phyloP scores from a whole-genome alignment of 208 protist species.

The Naegleria lovaniensis region DNA sequence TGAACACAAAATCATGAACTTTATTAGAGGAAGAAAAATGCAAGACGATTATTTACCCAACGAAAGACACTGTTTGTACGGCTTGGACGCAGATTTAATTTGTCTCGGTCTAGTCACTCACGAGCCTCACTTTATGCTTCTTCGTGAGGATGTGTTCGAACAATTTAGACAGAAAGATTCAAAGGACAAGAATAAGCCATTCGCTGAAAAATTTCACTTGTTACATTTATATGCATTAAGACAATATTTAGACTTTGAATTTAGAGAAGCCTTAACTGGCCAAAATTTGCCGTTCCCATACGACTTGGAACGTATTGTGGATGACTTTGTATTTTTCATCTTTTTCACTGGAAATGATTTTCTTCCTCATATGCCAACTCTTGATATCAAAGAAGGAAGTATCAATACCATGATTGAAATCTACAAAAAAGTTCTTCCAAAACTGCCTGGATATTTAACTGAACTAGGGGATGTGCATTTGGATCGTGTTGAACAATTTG shows the following conservation, averaged over 20 bases:
- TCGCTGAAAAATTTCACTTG: conserved; percentile 49
- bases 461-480: conserved; percentile 49
- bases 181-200: conserved; percentile 18
- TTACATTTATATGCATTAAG: conserved; percentile 70
- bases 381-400: conserved; percentile 93
- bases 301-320: conserved; percentile 90
- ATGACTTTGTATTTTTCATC: conserved; percentile 98
- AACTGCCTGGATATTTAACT: conserved; percentile 57
- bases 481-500: conserved; percentile 9
- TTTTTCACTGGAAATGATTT: conserved; percentile 99
- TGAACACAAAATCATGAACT: conserved; percentile 89
- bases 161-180: conserved; percentile 18
- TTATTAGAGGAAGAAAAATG: conserved; percentile 62
- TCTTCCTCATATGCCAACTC: conserved; percentile 90
- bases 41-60: conserved; percentile 84
- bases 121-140: conserved; percentile 92
- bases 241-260: conserved; percentile 57
- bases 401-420: conserved; percentile 77
- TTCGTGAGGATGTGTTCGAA: conserved; percentile 86
- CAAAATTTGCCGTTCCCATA: conserved; percentile 47
- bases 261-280: not conserved
- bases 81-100: conserved; percentile 98
- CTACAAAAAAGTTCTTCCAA: conserved; percentile 53
- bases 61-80: conserved; percentile 94
- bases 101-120: conserved; percentile 96